Base-by-base conservation (phyloP, 345 rosid genomes). In the Abelmoschus esculentus region DNA sequence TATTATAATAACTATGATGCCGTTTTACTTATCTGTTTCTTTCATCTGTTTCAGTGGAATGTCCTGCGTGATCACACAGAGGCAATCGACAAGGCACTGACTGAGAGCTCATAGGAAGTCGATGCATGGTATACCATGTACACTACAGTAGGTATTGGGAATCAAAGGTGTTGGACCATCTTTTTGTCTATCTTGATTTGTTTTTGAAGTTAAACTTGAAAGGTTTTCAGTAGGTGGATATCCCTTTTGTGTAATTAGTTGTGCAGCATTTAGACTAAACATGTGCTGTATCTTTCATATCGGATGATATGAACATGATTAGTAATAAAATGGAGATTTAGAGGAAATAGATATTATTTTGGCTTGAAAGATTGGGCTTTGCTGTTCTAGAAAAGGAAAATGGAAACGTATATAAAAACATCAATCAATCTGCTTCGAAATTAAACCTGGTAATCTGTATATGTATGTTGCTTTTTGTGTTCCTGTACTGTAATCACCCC, bases 31-130 rank as follows among this genome's bases (percentile, higher is more conserved):
- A 69, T 58, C 73, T 59, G 13, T 32, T 47, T 32, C 2, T 49
- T 38, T 66, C 4, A 10, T 9, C 14, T 66, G 67, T 56, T 26
- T 59, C 38, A 87, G 92, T 88, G 92, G 90, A 84, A 81, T 47
- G 36, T 75, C 1, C 87, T 88, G 15, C 73, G 80, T 3, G 86
- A 80, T 67, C 83, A 88, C 28, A 79, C 60, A 0, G 85, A 81
- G 8, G 84, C 76, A 65, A 86, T 88, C 1, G 86, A 88, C 74
- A 77, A 79, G 82, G 90, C 87, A 50, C 82, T 88, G 26, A 79
- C 80, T 15, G 83, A 78, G 14, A 50, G 42, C 52, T 74, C 82
- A 7, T 75, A 78, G 78, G 38, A 72, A 17, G 62, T 38, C 40
- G 31, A 56, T 3, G 38, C 36, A 14, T 38, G 36, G 72, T 11